These are phyloP conservation scores for Plectosphaerella sp. DNA, from an alignment of 2,329 filamentous ascomycete species.

Conservation along the genomic window DNA sequence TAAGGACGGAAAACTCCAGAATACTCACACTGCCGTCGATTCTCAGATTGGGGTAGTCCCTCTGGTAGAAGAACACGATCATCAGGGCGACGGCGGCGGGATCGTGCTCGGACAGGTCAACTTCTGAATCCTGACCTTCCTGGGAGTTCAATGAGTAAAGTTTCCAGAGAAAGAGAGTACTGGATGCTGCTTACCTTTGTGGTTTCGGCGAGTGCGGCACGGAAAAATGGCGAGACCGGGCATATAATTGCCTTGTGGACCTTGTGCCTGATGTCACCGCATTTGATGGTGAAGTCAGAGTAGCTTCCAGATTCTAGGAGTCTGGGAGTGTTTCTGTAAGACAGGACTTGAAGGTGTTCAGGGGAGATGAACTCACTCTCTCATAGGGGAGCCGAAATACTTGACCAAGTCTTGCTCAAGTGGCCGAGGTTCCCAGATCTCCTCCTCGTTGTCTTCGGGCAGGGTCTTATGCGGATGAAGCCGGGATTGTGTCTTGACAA, in stretches of 20 bases:
- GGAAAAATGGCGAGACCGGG: constrained; percentile 4
- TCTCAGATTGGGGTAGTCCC: not conserved
- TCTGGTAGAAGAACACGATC: not conserved
- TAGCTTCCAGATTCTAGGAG: constrained; percentile 8
- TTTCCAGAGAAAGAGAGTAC: too few species aligned
- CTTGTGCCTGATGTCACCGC: constrained; percentile 8
- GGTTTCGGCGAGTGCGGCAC: not conserved
- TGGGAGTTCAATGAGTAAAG: not conserved
- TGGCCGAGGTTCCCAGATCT: too few species aligned
- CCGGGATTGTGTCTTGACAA: too few species aligned
- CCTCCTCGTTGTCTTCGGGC: too few species aligned
- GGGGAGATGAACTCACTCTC: too few species aligned
- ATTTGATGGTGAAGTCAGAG: constrained; percentile 8
- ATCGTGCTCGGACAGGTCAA: not conserved
- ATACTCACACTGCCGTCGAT: not conserved
- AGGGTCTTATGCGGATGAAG: too few species aligned
- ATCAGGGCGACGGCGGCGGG: not conserved
- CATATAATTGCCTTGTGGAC: constrained; percentile 12
- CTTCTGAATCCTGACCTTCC: not conserved
- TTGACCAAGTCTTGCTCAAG: too few species aligned
- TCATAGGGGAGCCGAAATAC: too few species aligned
- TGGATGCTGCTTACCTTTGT: not conserved
- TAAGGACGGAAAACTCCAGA: too few species aligned
- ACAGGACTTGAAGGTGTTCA: too few species aligned
- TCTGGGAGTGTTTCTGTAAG: not conserved